phyloP scores from a whole-genome alignment of 441 rosid species.

The Populus trichocarpa region DNA sequence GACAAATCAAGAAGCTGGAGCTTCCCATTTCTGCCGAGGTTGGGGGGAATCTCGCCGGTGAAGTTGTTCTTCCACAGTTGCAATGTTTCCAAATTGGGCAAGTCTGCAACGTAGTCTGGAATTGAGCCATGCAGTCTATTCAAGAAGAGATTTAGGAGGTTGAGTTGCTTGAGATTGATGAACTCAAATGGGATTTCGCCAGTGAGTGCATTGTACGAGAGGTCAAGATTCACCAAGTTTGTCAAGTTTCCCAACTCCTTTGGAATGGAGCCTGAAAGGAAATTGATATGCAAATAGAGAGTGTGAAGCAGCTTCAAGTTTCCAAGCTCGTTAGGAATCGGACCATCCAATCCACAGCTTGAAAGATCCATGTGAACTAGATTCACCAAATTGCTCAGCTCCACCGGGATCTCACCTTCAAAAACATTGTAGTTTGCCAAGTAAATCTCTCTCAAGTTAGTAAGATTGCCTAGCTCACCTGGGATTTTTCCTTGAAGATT shows the following conservation, averaged over 20 bases:
- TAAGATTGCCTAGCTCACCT: constrained; percentile 70
- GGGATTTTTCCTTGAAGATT: constrained; percentile 76
- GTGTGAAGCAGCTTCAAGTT: constrained; percentile 71
- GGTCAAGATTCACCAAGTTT: constrained; percentile 72
- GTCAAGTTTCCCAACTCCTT: constrained; percentile 63
- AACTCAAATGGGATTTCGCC: constrained; percentile 79
- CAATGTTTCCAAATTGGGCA: constrained; percentile 67
- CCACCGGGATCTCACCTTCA: constrained; percentile 66
- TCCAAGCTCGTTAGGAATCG: constrained; percentile 66
- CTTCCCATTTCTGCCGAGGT: constrained; percentile 66
- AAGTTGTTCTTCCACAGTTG: constrained; percentile 91
- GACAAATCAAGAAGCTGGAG: constrained; percentile 72
- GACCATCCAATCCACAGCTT: constrained; percentile 65
- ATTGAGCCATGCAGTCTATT: constrained; percentile 82
- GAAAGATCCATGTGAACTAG: constrained; percentile 74
- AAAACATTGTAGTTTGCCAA: constrained; percentile 72
- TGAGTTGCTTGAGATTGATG: constrained; percentile 58
- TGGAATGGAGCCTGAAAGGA: constrained; percentile 60
- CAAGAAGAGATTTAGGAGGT: constrained; percentile 77
- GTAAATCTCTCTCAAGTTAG: constrained; percentile 58
- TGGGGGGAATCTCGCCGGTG: constrained; percentile 75
- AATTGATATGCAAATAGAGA: constrained; percentile 73
- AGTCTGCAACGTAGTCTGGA: constrained; percentile 70
- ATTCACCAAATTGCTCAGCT: constrained; percentile 65
- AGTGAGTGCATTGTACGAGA: constrained; percentile 68